These are phyloP conservation scores for Odontarrhena argentea DNA, from an alignment of 345 rosid species.

Conservation along the genomic window DNA sequence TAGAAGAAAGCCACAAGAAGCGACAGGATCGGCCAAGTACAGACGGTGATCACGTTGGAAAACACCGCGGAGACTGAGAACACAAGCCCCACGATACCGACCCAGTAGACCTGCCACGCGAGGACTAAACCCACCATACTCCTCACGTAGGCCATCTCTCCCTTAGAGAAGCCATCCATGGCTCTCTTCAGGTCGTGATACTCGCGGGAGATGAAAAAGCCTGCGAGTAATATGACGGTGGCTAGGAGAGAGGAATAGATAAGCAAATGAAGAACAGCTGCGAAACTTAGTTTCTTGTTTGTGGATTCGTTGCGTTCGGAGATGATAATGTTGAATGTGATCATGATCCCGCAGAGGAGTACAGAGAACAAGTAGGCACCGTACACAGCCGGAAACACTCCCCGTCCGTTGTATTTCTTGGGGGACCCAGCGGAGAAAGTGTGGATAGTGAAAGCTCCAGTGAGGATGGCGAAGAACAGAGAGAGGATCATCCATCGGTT, in stretches of 20 bases:
- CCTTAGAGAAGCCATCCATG: not conserved
- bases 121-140: conserved; percentile 10
- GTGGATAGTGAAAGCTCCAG: conserved; percentile 39
- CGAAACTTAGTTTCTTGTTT: conserved; percentile 5
- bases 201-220: not conserved
- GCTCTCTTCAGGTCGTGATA: conserved; percentile 1
- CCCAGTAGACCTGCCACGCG: conserved; percentile 24
- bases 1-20: not conserved
- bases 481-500: conserved; percentile 20
- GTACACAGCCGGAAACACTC: not conserved
- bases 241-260: not conserved
- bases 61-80: not conserved
- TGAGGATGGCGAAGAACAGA: conserved; percentile 28
- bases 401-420: not conserved
- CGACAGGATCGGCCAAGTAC: conserved; percentile 19
- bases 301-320: not conserved
- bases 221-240: not conserved
- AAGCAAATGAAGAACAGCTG: not conserved
- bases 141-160: not conserved
- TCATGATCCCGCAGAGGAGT: not conserved
- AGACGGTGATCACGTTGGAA: conserved; percentile 17
- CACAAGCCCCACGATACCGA: conserved; percentile 15
- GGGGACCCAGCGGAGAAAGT: conserved; percentile 24
- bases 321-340: not conserved
- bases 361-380: conserved; percentile 2